A percentile compares a stretch with the other conserved stretches of the same genome.
phyloP scores from a whole-genome alignment of 768 basidiomycete genomes.

The Leucosporidium yakuticum region DNA sequence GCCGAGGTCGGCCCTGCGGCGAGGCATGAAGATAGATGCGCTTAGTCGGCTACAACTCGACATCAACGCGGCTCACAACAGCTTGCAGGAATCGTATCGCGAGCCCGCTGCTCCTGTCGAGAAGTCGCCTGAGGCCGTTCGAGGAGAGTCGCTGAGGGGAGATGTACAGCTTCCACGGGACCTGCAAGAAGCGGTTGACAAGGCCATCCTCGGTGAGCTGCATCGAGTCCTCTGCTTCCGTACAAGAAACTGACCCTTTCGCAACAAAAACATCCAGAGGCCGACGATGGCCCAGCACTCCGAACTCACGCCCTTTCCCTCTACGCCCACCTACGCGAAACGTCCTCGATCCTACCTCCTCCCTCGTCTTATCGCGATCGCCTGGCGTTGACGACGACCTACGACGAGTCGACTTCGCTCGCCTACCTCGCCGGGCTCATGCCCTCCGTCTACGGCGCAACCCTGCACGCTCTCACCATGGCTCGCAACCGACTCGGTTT shows the following conservation, averaged over 20 bases:
- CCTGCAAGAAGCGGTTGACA: conserved; percentile 60
- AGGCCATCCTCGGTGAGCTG: conserved; percentile 53
- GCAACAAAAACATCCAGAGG: neutral
- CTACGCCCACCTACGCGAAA: conserved; percentile 58
- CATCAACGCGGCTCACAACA: conserved; percentile 23
- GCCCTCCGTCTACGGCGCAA: conserved; percentile 76
- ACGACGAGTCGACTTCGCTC: conserved; percentile 61
- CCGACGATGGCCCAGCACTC: conserved; percentile 49
- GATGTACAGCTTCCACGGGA: conserved; percentile 66
- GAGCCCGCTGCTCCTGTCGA: neutral
- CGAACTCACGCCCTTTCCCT: conserved; percentile 60
- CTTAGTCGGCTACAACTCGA: conserved; percentile 27
- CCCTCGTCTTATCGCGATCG: conserved; percentile 46
- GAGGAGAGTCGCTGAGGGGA: conserved; percentile 69
- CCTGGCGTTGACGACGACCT: conserved; percentile 60
- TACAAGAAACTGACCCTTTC: neutral
- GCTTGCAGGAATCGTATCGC: conserved; percentile 8
- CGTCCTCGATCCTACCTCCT: conserved; percentile 50
- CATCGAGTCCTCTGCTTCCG: conserved; percentile 12
- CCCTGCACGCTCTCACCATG: conserved; percentile 66
- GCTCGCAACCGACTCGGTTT: conserved; percentile 58
- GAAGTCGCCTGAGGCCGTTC: conserved; percentile 74
- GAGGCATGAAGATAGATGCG: neutral
- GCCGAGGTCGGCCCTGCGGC: neutral
- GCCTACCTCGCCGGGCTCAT: conserved; percentile 82